Evolutionary conservation across 176 grass and related monocot species (phyloP), one percentile per base, ranked within the genome.

Genomic region (Bolboschoenus planiculmis): DNA sequence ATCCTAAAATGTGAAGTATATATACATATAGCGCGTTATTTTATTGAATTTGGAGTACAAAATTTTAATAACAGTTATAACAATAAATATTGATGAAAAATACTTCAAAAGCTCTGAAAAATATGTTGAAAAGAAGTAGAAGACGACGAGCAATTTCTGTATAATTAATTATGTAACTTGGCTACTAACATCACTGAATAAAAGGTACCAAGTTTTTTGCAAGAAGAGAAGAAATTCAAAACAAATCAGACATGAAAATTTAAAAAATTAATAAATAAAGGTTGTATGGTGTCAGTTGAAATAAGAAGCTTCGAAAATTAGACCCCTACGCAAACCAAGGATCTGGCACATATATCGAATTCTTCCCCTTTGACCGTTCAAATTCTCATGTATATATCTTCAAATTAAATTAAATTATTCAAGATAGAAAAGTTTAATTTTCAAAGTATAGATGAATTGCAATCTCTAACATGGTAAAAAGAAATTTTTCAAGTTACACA

Each of bases 271-370:
- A 48, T 0, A 75, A 30, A 48, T 7, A 30, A 50, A 76, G 13
- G 24, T 26, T 21, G 3, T 42, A 74, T 44, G 68, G 4, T 27
- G 70, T 74, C 39, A 27, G 72, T 53, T 77, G 10, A 72, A 50
- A 68, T 75, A 43, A 60, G 82, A 84, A 84, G 82, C 48, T 84
- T 84, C 66, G 82, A 51, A n/a, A n/a, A 66, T 84, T 72, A 39
- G 47, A 75, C 40, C 82, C 44, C 13, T 21, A 83, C 81, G n/a
- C 27, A 73, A 50, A 58, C 79, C 51, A 27, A 75, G 82, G 62
- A 84, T 84, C 82, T 74, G 21, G 63, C 65, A 23, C 82, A 18
- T 18, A 63, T 66, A 72, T 24, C 81, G 29, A 84, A 53, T 54
- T 43, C 31, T 72, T 84, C n/a, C 4, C 2, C 20, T 47, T 84